Evolutionary conservation across 768 basidiomycete genomes (phyloP).

Genomic region (Mycena epipterygia): DNA sequence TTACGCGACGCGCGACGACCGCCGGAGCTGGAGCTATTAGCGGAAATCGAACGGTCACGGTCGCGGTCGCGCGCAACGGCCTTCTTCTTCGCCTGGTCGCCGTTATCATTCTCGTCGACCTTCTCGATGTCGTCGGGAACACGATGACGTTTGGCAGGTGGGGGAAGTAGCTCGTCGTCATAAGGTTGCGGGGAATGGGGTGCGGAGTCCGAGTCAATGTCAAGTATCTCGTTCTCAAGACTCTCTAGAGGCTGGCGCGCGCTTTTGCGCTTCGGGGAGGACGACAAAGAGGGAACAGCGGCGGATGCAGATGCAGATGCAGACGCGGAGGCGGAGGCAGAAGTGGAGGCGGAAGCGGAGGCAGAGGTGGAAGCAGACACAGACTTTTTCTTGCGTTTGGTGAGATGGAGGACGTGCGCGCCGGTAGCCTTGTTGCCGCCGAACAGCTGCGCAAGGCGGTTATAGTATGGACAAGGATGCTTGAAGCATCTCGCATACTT

Average conservation of each 20-base stretch:
- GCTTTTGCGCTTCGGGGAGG: too few species aligned
- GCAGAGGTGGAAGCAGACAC: neutral
- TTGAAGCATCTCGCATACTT: conserved; percentile 18
- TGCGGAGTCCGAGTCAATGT: too few species aligned
- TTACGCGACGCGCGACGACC: neutral
- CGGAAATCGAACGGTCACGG: too few species aligned
- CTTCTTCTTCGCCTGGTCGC: neutral
- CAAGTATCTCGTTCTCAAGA: too few species aligned
- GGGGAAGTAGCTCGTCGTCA: conserved; percentile 9
- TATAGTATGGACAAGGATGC: neutral
- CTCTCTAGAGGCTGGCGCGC: too few species aligned
- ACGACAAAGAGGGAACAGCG: too few species aligned
- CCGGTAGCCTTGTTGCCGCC: conserved; percentile 28
- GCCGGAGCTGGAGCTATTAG: too few species aligned
- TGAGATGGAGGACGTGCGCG: neutral
- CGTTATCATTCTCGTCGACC: neutral
- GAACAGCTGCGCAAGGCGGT: neutral
- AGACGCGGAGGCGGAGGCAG: too few species aligned
- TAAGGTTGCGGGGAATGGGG: too few species aligned
- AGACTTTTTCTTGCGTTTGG: neutral
- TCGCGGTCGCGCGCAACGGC: neutral
- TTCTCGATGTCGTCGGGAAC: neutral
- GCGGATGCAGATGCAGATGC: too few species aligned
- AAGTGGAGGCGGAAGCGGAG: neutral
- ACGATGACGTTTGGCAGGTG: neutral